Evolutionary conservation across 2,329 filamentous ascomycete genomes (phyloP), one percentile per base, ranked within the genome.

Genomic region (Ophiostoma novo-ulmi): DNA sequence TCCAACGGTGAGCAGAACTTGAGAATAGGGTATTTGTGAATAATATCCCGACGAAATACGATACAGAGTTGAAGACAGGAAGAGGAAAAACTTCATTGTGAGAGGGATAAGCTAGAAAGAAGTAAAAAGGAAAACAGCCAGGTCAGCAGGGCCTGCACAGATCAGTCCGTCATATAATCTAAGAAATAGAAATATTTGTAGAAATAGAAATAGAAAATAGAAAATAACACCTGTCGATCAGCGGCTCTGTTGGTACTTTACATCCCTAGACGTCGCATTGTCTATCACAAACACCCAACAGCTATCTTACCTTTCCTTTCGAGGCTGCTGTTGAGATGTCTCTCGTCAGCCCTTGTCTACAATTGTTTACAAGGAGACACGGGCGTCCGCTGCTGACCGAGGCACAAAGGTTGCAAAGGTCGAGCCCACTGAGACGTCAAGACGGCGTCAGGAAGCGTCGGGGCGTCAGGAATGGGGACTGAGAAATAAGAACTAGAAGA

Each of bases 171-270:
- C n/a, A 58, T 31, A 58, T 22, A 58, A n/a, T 58, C 52, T 11
- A 58, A 13, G 11, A 58, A 58, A 26, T 58, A 13, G n/a, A 58
- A 3, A 38, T 38, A 38, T 44, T 11, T 44, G 41, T 55, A 22
- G 48, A 58, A 26, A 58, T 58, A 22, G n/a, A 58, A 26, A 58
- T 58, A 26, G n/a, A 58, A 58, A 26, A 26, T 26, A 26, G n/a
- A 58, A 58, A 58, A 58, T 58, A 58, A 58, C 52, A 58, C n/a
- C 11, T 26, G 52, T 26, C 52, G 52, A 58, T 58, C 52, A 58
- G 52, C 52, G n/a, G 52, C 52, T 58, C 52, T 58, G 52, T 58
- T 48, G 38, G 38, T 13, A 17, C 44, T 6, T n/a, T 5, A 20
- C 44, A 7, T 48, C 44, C 17, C 8, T 48, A 7, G 17, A 48